Base-by-base conservation (phyloP, 352 stramenopile genomes). In the Phytophthora brassicae region DNA sequence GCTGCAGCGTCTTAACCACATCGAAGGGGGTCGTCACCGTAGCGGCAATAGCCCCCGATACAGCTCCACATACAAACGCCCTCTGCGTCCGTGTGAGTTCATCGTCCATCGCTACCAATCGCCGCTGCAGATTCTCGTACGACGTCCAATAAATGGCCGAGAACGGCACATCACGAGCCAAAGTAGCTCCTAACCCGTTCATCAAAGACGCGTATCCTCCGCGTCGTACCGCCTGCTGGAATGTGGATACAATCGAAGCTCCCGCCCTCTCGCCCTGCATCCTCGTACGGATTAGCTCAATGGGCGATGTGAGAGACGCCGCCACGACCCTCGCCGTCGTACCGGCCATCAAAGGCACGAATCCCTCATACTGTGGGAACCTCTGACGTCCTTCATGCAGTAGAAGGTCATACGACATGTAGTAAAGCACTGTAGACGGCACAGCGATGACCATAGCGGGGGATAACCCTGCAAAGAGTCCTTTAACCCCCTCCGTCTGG, bases 81-180 rank as follows among this genome's bases (percentile, higher is more conserved):
- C 85, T 78, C 45, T 95, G 71, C 9, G 70, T 75, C 19, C 88
- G 64, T 16, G 81, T 79, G 22, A 90, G 42, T 19, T 68, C 59
- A 9, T 29, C 31, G 4, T 66, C 35, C 11, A 26, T 41, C 2
- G 35, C 43, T 28, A 55, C 54, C 5, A 81, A 39, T 3, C 55
- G 56, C 19, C 45, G 45, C 62, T 90, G 75, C 7, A 95, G 81
- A 16, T 77, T 64, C 72, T 99, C 95, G 56, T 98, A 93, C 26
- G 75, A 88, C 7, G 89, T 84, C 94, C 93, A 98, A 66, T 99
- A 99, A 31, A 99, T 90, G 0, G 89, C 94, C 7, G 79, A 96
- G 64, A 99, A 99, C 4, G 95, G 95, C 6, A 99, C 90, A 75
- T 99, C 96, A 36, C 95, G 79, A 31, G 90, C 91, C 36, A 99